Conservation (phyloP, 2,329 filamentous ascomycete species). For the Fusarium subglutinans region DNA sequence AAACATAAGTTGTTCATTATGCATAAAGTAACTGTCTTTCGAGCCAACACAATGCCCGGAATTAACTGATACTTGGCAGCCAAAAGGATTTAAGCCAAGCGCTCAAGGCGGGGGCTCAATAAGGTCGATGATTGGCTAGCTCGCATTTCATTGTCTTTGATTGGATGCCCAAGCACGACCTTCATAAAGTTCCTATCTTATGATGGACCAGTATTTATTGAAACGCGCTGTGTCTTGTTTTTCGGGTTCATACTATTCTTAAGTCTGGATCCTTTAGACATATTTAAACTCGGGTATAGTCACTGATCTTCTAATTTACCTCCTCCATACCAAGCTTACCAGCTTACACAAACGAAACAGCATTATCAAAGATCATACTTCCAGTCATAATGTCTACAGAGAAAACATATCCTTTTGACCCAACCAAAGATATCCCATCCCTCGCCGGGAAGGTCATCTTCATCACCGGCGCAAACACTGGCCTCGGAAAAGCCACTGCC, state of each 20-base stretch:
- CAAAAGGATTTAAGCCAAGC: neutral
- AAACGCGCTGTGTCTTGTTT: no score
- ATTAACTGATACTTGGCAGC: neutral
- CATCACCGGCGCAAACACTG: neutral
- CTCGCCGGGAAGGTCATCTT: neutral
- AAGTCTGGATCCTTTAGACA: accelerated
- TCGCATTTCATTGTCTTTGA: neutral
- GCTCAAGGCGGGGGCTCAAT: accelerated
- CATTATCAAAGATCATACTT: neutral
- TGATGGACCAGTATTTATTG: neutral
- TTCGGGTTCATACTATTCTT: neutral
- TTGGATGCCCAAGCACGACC: neutral
- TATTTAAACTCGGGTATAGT: neutral
- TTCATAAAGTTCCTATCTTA: accelerated
- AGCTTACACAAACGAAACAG: neutral
- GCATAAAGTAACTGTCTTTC: accelerated
- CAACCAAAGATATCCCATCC: neutral
- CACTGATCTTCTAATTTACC: accelerated
- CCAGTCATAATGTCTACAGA: accelerated
- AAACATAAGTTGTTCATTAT: no score
- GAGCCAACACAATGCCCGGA: neutral
- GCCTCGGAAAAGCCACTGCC: neutral
- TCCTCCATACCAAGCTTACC: no score
- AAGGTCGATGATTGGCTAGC: neutral
- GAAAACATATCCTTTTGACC: accelerated